Base-by-base conservation (phyloP, 139 green algal species). In the Chlorella vulgaris region DNA sequence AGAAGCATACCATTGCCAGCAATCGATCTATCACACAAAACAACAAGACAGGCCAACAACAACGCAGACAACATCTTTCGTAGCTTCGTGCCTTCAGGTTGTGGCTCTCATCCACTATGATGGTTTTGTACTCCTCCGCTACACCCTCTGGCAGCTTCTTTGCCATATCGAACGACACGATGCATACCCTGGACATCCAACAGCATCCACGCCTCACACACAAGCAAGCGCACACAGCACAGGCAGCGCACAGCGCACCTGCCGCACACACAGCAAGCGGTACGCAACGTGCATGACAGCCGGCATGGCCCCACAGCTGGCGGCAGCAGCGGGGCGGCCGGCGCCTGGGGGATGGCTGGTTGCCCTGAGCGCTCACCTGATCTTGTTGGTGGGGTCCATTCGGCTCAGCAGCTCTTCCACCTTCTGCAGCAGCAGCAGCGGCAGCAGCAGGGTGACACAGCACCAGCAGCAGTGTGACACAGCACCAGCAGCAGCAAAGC, bases 111-210 rank as follows among this genome's bases (percentile, higher is more conserved):
- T 96, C 93, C 58, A 76, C 58, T 63, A 92, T 87, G 24, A 92
- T n/a, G 67, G 86, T 73, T 3, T 4, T n/a, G 42, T 43, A 60
- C 22, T 53, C n/a, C 7, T 13, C 21, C 7, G 86, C n/a, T n/a
- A n/a, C 84, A 18, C 66, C 40, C 61, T 90, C 94, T 1, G 82
- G 89, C 51, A 98, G 84, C 1, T 91, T 84, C 69, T 85, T 80
- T 74, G 94, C 75, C 93, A 97, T 98, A 47, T 96, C 89, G 65
- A 95, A 98, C 22, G 81, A 92, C 4, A 90, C 94, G 76, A 98
- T 93, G 21, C 83, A 75, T 18, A 94, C 87, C 36, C 63, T 66
- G 10, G 31, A 68, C 26, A 51, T 28, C 18, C 55, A n/a, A 28
- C 18, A 5, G 55, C 10, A 15, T 58, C 15, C 47, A 15, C 47